These are phyloP conservation scores for Halenospora varia DNA, from an alignment of 495 filamentous ascomycete species.

Conservation along the genomic window DNA sequence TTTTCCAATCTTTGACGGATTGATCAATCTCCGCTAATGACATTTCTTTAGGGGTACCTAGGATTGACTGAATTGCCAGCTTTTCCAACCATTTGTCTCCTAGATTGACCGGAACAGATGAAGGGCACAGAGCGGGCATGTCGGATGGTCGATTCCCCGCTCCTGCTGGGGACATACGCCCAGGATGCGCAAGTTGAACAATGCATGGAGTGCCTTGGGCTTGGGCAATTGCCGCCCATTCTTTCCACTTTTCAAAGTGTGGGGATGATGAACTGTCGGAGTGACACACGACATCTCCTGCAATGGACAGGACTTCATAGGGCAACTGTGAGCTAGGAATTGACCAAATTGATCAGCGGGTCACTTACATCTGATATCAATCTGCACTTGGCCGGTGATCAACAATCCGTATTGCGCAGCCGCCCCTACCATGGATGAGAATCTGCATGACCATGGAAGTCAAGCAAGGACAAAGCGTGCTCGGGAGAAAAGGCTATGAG, in stretches of 20 bases:
- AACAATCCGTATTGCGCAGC: conserved; percentile 40
- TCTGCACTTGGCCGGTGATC: conserved; percentile 51
- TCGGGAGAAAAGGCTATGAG: conserved; percentile 7
- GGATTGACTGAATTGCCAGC: conserved; percentile 31
- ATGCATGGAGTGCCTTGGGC: conserved; percentile 44
- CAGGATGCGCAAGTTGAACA: conserved; percentile 56
- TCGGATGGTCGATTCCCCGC: conserved; percentile 44
- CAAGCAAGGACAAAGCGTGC: neutral
- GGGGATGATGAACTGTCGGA: conserved; percentile 25
- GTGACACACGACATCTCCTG: conserved; percentile 38
- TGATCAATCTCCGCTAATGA: conserved; percentile 42
- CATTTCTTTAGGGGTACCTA: conserved; percentile 43
- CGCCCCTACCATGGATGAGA: conserved; percentile 38
- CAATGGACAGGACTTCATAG: conserved; percentile 5
- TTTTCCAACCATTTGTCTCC: conserved; percentile 34
- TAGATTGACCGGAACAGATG: conserved; percentile 38
- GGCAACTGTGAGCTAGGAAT: neutral
- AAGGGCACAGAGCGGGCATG: conserved; percentile 41
- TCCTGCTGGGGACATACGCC: conserved; percentile 46
- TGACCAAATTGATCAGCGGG: neutral
- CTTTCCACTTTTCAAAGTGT: conserved; percentile 37
- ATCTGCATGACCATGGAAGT: neutral
- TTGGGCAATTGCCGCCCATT: conserved; percentile 43
- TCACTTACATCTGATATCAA: conserved; percentile 43
- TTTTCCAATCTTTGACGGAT: conserved; percentile 42